Base-by-base conservation (phyloP, 225 moss, liverwort and hornwort genomes). In the Antitrichia curtipendula region DNA sequence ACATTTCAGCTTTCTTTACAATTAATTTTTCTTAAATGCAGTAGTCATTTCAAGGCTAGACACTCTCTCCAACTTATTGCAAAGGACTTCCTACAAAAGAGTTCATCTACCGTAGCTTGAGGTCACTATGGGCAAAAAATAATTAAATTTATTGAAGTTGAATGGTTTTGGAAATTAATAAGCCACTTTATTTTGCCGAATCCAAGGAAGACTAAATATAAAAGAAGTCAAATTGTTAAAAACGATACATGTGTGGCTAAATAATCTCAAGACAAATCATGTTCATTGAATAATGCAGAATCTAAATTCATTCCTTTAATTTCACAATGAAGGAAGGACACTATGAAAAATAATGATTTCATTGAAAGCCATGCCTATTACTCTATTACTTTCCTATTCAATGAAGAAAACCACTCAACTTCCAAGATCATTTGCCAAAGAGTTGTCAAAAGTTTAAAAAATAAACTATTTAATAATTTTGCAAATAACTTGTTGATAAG, bases 91-190 rank as follows among this genome's bases (percentile, higher is more conserved):
- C n/a, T 65, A n/a, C 6, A 0, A n/a, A 36, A 12, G n/a, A 19
- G 0, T 65, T 65, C 20, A 36, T 6, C 13, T 68, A 68, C 2
- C 1, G 2, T 20, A 66, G 5, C 4, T 0, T 21, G 4, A n/a
- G 36, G 4, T 38, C 2, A 66, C n/a, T 2, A 6, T n/a, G 0
- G 0, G 2, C 1, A 3, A 36, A 36, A 65, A 65, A 2, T 10
- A 65, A n/a, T 19, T 66, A 11, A 11, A 4, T 4, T 65, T 34
- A 22, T 68, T 38, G 13, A 38, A 68, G 23, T 68, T 7, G 0
- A 3, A 40, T 40, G 13, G 4, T 69, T 69, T 38, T 8, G 3
- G 3, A 69, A 21, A 40, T 13, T 13, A 40, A 38, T 13, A 4
- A 24, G 24, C 3, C 4, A 13, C 38, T 66, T 68, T n/a, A n/a